These are phyloP conservation scores for Pseudozyma tsukubaensis DNA, from an alignment of 1,284 basidiomycete species.

Conservation along the genomic window DNA sequence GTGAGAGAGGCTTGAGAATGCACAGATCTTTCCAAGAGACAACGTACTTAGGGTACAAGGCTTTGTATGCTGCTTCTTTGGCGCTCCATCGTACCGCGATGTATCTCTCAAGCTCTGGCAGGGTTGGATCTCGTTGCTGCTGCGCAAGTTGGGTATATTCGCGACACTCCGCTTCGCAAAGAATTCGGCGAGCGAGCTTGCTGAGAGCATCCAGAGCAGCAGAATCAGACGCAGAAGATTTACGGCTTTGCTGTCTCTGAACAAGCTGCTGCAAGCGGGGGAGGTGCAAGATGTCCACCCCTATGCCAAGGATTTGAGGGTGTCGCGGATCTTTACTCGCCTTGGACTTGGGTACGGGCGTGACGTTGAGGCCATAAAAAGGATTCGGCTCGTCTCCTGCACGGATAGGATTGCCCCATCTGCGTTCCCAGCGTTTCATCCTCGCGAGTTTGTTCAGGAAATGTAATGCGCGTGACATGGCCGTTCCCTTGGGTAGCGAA, in stretches of 20 bases:
- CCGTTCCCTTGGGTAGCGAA: slow-evolving; percentile 59
- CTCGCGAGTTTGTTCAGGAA: slow-evolving; percentile 62
- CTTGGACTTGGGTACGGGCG: slow-evolving; percentile 13
- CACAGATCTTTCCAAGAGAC: slow-evolving; percentile 83
- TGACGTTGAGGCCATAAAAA: slow-evolving; percentile 57
- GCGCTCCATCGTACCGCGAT: slow-evolving; percentile 68
- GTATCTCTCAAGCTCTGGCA: slow-evolving; percentile 21
- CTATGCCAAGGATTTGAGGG: slow-evolving; percentile 57
- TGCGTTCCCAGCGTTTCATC: slow-evolving; percentile 61
- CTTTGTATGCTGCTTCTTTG: slow-evolving; percentile 92
- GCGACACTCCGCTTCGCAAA: slow-evolving; percentile 19
- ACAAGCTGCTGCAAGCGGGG: slow-evolving; percentile 51
- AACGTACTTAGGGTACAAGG: slow-evolving; percentile 75
- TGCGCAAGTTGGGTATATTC: slow-evolving; percentile 18
- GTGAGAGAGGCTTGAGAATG: slow-evolving; percentile 42
- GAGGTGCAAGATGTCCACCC: slow-evolving; percentile 59
- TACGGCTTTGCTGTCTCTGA: slow-evolving; percentile 8
- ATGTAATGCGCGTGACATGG: slow-evolving; percentile 51
- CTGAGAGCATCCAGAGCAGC: slow-evolving; percentile 24
- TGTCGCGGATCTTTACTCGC: not conserved
- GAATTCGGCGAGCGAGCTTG: slow-evolving; percentile 43
- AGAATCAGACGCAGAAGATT: not conserved
- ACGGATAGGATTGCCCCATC: slow-evolving; percentile 67
- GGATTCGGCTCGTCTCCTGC: slow-evolving; percentile 66
- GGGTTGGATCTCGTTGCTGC: slow-evolving; percentile 4